Conservation (phyloP, 129 eudicot genomes). For the Helianthus tuberosus region DNA sequence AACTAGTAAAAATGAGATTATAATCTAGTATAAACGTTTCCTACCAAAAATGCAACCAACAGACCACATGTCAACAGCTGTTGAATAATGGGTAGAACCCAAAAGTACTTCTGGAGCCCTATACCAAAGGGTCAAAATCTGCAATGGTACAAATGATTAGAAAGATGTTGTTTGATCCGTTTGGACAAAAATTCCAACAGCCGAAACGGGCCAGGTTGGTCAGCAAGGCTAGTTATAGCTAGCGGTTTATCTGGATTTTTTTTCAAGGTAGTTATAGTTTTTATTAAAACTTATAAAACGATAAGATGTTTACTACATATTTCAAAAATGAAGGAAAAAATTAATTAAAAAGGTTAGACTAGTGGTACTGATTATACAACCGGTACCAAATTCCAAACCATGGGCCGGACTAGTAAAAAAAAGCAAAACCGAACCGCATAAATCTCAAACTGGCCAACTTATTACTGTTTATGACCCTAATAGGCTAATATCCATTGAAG, state of each 20-base stretch:
- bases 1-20: not conserved
- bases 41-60: constrained; percentile 98
- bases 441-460: not conserved
- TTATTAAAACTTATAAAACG: not conserved
- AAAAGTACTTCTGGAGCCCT: constrained; percentile 97
- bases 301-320: not conserved
- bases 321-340: not conserved
- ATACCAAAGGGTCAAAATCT: constrained; percentile 96
- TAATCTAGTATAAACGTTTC: not conserved
- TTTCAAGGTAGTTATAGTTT: not conserved
- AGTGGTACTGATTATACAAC: too few species aligned
- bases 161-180: too few species aligned
- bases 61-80: constrained; percentile 96
- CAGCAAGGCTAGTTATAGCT: too few species aligned
- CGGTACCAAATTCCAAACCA: not conserved
- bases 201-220: not conserved
- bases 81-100: constrained; percentile 95
- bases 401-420: not conserved
- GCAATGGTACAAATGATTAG: constrained; percentile 23
- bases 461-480: not conserved
- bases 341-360: too few species aligned
- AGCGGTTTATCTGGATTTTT: not conserved
- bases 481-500: not conserved
- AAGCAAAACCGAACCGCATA: not conserved
- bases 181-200: not conserved